phyloP scores from a whole-genome alignment of 1,139 yeast species.

The Sugiyamaella grinbergsii region DNA sequence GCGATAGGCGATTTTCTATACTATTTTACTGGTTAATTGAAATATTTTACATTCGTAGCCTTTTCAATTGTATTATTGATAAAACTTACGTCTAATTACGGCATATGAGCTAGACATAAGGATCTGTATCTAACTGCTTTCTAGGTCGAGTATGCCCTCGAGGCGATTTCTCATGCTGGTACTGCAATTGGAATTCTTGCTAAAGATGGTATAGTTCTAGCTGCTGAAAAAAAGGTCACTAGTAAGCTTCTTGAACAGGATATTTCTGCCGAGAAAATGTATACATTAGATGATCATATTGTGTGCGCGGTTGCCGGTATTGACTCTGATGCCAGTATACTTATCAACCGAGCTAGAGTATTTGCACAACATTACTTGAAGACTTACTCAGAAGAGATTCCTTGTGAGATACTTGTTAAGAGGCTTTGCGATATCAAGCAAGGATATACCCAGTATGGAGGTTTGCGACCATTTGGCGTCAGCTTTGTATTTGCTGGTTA shows the following conservation, averaged over 20 bases:
- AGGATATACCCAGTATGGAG: constrained; percentile 98
- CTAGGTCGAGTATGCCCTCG: constrained; percentile 93
- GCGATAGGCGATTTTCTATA: too few species aligned
- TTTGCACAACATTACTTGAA: constrained; percentile 82
- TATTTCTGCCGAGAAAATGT: constrained; percentile 89
- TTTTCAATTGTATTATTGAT: not conserved
- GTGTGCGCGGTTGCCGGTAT: constrained; percentile 97
- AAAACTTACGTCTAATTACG: too few species aligned
- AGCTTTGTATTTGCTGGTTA: constrained; percentile 95
- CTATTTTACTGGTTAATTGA: too few species aligned
- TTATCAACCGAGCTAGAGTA: constrained; percentile 84
- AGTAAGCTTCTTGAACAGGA: constrained; percentile 91
- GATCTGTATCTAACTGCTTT: too few species aligned
- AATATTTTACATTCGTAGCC: too few species aligned
- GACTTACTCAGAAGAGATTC: constrained; percentile 87
- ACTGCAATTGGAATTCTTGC: constrained; percentile 95
- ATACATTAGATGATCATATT: constrained; percentile 77
- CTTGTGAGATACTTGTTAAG: constrained; percentile 87
- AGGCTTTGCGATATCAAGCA: constrained; percentile 91
- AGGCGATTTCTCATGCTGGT: constrained; percentile 97
- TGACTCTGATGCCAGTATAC: constrained; percentile 94
- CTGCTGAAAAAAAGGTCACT: constrained; percentile 95
- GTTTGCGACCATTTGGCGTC: constrained; percentile 97
- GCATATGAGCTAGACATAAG: too few species aligned
- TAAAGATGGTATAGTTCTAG: constrained; percentile 88